Base-by-base conservation (phyloP, 2,329 filamentous ascomycete genomes). In the Geoglossum cookeanum region DNA sequence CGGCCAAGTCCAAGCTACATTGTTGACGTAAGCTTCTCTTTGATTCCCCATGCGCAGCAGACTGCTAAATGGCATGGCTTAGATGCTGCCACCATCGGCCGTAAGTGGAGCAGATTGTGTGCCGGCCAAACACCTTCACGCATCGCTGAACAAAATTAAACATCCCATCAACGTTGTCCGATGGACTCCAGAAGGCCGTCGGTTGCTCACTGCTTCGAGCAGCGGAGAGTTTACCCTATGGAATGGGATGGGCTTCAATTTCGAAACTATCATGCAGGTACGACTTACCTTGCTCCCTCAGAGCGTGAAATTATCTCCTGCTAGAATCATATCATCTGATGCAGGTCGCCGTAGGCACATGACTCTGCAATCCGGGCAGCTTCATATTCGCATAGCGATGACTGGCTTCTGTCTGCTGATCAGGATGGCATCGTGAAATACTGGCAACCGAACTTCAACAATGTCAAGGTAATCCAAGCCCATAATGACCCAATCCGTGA, bases 161-260 rank as follows among this genome's bases (percentile, higher is more conserved):
- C 92, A 97, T 64, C 92, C 92, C 1, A 87, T 98, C 66, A 97
- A 96, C 62, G 87, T 97, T 7, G 91, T 98, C 45, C 81, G 88
- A 68, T 98, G 92, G 92, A 98, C 94, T 15, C 92, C 92, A 5
- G 92, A 98, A 70, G 92, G 92, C 32, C 83, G 92, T 60, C 78
- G 92, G 63, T 74, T 98, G 58, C 77, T 98, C 67, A 97, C 92
- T 0, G 92, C 89, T 27, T 94, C 90, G 0, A 94, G 89, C 63
- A 97, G 91, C 68, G 92, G 92, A 66, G 92, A 98, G 68, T 98
- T 98, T 65, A 98, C 94, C 44, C 72, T 98, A 3, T 98, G 92
- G 92, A 98, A 98, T 68, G 92, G 92, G 61, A 97, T 91, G 48
- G 91, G 89, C 29, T 98, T 98, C 78, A 97, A 98, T 70, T 98